Evolutionary conservation across 768 basidiomycete species (phyloP), one percentile per base, ranked within the genome.

Genomic region (Tulasnella sp.): DNA sequence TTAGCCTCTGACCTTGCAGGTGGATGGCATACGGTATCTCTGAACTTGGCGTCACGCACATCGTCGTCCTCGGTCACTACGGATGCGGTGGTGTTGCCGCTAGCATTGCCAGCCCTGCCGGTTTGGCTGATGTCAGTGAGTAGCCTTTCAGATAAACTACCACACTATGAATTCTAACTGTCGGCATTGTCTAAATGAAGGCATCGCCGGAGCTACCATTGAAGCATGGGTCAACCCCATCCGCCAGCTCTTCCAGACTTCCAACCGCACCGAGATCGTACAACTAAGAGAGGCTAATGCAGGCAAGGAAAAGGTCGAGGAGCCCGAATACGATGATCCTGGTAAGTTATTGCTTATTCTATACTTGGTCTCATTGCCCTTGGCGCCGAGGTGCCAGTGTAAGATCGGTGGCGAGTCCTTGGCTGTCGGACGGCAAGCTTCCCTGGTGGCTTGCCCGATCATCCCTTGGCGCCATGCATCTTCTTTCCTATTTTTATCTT

Each of bases 51-150:
- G 77, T 78, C 34, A 76, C 72, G n/a, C 77, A 78, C 39, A 40
- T 78, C 17, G 74, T 76, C 22, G 71, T 78, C 54, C 29, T 78
- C 19, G 77, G 77, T n/a, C 77, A 78, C 54, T 76, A 75, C 49
- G 77, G 77, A 6, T 78, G 77, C 37, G 77, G 77, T 14, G 77
- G 77, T 14, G 74, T 78, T 36, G 77, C 77, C 12, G 77, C 74
- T 29, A 36, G 76, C 68, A 78, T 78, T 74, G 52, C 52, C 52
- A 54, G 52, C 11, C 76, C 75, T 29, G 31, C 73, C 29, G 38
- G 71, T 29, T 19, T 22, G 34, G 40, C 39, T 8, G 42, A 52
- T 17, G 40, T 52, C 64, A 77, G 52, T 54, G 52, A 54, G 52
- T 54, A 54, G 6, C 22, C 25, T 22, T n/a, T 52, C 52, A 11